Base-by-base conservation (phyloP, 352 stramenopile species). In the Phytophthora agathidicida region DNA sequence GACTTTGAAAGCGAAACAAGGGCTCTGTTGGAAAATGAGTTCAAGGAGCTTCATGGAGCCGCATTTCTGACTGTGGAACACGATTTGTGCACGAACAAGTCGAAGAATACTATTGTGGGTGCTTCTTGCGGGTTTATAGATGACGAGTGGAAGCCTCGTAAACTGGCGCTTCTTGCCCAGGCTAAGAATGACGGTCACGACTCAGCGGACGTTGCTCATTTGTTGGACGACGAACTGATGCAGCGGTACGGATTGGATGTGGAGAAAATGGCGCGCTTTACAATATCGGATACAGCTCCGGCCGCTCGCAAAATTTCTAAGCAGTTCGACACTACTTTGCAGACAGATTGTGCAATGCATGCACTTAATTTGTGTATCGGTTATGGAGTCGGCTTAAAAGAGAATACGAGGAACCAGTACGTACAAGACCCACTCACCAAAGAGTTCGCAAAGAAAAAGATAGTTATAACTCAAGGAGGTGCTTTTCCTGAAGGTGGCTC, bases 141-240 rank as follows among this genome's bases (percentile, higher is more conserved):
- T 14, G 24, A 14, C 3, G 17, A 32, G 5, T 57, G 48, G 36
- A 14, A 28, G 11, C 36, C 35, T 14, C 7, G 35, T 11, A 16
- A 28, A 1, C 26, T 57, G 2, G 36, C 48, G 6, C 35, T 57
- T 5, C 10, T 47, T 1, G 48, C n/a, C 6, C 0, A 41, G 11
- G 14, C 23, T 9, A 58, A 58, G 19, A 49, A 58, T 32, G 26
- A 58, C 28, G 49, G 48, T 7, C 36, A 57, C 8, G 19, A 41
- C 2, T 37, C 31, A 1, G 20, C n/a, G 16, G 45, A 32, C 0
- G 48, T 57, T 17, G 24, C 17, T 2, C 3, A 1, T 3, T 13
- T 47, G 19, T 7, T 57, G 17, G 11, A 41, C 17, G 20, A 32
- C 3, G 5, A 48, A 11, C 13, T 48, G 48, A 57, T 42, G 27